Conservation (phyloP, 495 filamentous ascomycete species). For the Clohesyomyces aquaticus region DNA sequence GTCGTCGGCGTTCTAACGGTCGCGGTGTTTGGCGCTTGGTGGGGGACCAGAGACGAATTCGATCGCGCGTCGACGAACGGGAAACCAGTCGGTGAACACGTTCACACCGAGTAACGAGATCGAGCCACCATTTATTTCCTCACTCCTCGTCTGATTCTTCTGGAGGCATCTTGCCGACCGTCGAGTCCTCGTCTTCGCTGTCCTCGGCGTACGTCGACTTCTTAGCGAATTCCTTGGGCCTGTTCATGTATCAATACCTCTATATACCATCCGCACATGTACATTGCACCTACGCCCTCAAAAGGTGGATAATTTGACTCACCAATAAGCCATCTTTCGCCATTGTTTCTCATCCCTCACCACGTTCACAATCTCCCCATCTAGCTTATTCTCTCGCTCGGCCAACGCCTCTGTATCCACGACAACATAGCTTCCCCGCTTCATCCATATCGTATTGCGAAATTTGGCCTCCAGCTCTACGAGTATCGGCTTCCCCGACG, state of each 20-base stretch:
- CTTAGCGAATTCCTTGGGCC: constrained; percentile 81
- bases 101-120: constrained; percentile 41
- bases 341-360: constrained; percentile 89
- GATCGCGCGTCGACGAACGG: constrained; percentile 25
- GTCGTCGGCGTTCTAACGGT: constrained; percentile 73
- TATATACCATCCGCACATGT: constrained; percentile 4
- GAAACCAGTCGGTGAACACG: constrained; percentile 7
- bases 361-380: constrained; percentile 89
- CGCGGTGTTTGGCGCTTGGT: constrained; percentile 67
- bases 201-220: constrained; percentile 59
- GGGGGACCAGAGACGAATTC: constrained; percentile 57
- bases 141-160: constrained; percentile 65
- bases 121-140: neutral
- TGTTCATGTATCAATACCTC: constrained; percentile 48
- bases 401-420: constrained; percentile 71
- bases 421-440: constrained; percentile 81
- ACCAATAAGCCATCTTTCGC: constrained; percentile 93
- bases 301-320: too few species aligned
- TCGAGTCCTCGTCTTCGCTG: constrained; percentile 75
- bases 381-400: constrained; percentile 74
- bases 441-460: constrained; percentile 89
- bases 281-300: neutral
- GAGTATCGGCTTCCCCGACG: constrained; percentile 61
- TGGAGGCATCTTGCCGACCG: constrained; percentile 79
- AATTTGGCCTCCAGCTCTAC: constrained; percentile 82